These are phyloP conservation scores for Yamadazyma philogaea DNA, from an alignment of 805 yeast species.

Conservation along the genomic window DNA sequence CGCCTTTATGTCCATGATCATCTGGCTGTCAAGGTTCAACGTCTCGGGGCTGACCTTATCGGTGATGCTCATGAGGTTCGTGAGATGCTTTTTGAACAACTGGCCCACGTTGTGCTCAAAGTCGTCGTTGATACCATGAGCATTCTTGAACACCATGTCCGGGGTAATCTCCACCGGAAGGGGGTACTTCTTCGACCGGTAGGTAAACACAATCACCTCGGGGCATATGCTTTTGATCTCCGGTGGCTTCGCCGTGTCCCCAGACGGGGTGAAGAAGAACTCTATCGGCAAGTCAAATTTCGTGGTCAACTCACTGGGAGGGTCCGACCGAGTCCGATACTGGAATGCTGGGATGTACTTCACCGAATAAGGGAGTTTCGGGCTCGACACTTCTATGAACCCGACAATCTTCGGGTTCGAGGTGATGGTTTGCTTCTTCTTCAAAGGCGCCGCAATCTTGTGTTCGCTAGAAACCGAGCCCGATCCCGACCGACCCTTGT, in stretches of 20 bases:
- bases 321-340: constrained; percentile 12
- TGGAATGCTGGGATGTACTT: constrained; percentile 26
- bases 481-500: background rate
- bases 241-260: constrained; percentile 19
- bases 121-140: constrained; percentile 21
- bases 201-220: constrained; percentile 33
- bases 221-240: constrained; percentile 26
- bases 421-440: constrained; percentile 30
- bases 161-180: constrained; percentile 37
- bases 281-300: constrained; percentile 28
- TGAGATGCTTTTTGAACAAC: constrained; percentile 27
- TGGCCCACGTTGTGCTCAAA: constrained; percentile 23
- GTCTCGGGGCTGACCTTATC: constrained; percentile 25
- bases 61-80: constrained; percentile 23
- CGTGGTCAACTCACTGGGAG: constrained; percentile 3
- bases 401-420: constrained; percentile 29
- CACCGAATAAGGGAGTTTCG: constrained; percentile 26
- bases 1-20: constrained; percentile 31
- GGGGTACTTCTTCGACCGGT: constrained; percentile 31
- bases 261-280: constrained; percentile 24
- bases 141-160: constrained; percentile 36
- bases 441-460: constrained; percentile 28
- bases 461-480: constrained; percentile 9
- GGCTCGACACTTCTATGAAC: constrained; percentile 27
- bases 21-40: constrained; percentile 26